Conservation (phyloP, 345 rosid genomes). For the Leavenworthia alabamica region DNA sequence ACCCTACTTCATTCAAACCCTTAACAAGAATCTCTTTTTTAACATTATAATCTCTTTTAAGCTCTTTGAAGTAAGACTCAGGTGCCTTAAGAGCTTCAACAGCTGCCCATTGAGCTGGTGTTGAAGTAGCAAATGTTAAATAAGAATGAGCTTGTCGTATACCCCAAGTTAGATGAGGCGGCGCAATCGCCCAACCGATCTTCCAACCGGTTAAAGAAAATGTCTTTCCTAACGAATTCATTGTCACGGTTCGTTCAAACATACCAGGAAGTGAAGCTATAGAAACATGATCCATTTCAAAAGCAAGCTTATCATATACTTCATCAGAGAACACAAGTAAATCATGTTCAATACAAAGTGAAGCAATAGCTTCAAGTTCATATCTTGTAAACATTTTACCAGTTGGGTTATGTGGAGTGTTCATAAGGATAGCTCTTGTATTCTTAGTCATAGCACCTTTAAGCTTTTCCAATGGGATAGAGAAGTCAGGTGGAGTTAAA, state of each 20-base stretch:
- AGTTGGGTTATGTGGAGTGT: slow-evolving; percentile 91
- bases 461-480: slow-evolving; percentile 64
- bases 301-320: slow-evolving; percentile 85
- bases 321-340: slow-evolving; percentile 81
- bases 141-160: slow-evolving; percentile 79
- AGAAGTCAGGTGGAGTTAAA: slow-evolving; percentile 71
- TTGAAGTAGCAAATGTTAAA: slow-evolving; percentile 85
- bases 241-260: slow-evolving; percentile 79
- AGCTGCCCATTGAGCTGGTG: slow-evolving; percentile 81
- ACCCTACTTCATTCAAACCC: slow-evolving; percentile 84
- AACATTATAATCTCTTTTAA: slow-evolving; percentile 64
- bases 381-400: slow-evolving; percentile 87
- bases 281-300: slow-evolving; percentile 88
- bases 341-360: slow-evolving; percentile 79
- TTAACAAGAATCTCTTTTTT: slow-evolving; percentile 78
- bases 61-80: slow-evolving; percentile 65
- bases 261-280: slow-evolving; percentile 92
- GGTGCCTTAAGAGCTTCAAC: slow-evolving; percentile 69
- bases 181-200: slow-evolving; percentile 97
- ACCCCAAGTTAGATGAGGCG: slow-evolving; percentile 90
- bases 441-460: slow-evolving; percentile 55
- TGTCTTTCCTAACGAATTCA: slow-evolving; percentile 93
- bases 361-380: slow-evolving; percentile 62
- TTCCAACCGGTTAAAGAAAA: slow-evolving; percentile 96
- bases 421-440: slow-evolving; percentile 77